Evolutionary conservation across 108 stramenopile genomes (phyloP).

Genomic region (Stephanodiscus minutulus): DNA sequence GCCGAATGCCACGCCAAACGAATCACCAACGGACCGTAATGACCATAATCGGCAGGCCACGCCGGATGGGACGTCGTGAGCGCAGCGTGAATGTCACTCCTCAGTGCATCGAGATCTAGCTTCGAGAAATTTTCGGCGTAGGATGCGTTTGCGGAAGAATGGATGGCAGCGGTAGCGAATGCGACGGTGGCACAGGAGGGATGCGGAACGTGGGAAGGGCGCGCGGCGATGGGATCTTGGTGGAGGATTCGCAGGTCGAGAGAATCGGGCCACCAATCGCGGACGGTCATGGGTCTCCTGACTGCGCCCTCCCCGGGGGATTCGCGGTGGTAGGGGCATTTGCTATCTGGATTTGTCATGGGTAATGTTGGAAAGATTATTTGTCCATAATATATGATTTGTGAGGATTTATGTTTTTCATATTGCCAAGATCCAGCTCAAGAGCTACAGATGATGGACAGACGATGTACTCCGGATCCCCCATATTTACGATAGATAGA

Average conservation of each 20-base stretch:
- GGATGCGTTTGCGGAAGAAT: slow-evolving; percentile 22
- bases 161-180: not conserved
- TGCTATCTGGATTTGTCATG: slow-evolving; percentile 15
- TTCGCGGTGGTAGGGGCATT: slow-evolving; percentile 39
- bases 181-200: slow-evolving; percentile 13
- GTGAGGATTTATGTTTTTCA: no score
- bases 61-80: slow-evolving; percentile 59
- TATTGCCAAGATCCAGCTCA: no score
- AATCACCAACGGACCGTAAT: slow-evolving; percentile 78
- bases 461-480: no score
- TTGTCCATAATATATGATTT: no score
- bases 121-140: slow-evolving; percentile 54
- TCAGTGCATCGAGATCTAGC: slow-evolving; percentile 53
- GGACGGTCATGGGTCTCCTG: slow-evolving; percentile 28
- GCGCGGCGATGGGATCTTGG: slow-evolving; percentile 48
- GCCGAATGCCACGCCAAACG: slow-evolving; percentile 71
- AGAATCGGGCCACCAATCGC: slow-evolving; percentile 73
- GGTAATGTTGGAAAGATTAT: no score
- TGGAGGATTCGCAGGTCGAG: slow-evolving; percentile 61
- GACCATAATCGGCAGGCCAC: slow-evolving; percentile 80
- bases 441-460: no score
- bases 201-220: slow-evolving; percentile 41
- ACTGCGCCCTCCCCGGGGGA: not conserved
- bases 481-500: no score
- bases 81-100: slow-evolving; percentile 51